A percentile compares a stretch with the other conserved stretches of the same genome.
Evolutionary conservation across 2,329 filamentous ascomycete species (phyloP).

Genomic region (Aureobasidium uvarum): DNA sequence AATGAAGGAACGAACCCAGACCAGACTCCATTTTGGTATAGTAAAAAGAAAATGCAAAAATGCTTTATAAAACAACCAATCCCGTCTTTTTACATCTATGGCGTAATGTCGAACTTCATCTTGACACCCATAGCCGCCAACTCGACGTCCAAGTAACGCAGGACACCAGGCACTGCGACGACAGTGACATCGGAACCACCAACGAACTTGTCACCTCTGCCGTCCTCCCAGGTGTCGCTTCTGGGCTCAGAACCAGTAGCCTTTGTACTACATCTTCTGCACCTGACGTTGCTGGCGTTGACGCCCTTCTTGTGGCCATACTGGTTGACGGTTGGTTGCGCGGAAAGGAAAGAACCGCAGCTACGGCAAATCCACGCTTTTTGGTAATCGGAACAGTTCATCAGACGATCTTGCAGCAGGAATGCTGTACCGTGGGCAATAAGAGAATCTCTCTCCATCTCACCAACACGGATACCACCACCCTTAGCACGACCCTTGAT

Average conservation of each 20-base stretch:
- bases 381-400: constrained; percentile 96
- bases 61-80: not conserved
- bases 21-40: constrained; percentile 26
- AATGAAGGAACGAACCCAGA: not conserved
- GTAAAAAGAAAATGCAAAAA: constrained; percentile 20
- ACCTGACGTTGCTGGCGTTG: constrained; percentile 35
- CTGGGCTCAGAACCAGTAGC: constrained; percentile 35
- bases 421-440: constrained; percentile 95
- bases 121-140: constrained; percentile 94
- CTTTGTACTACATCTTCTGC: constrained; percentile 40
- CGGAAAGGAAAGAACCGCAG: constrained; percentile 88
- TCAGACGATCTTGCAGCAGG: constrained; percentile 86
- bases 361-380: constrained; percentile 83
- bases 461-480: constrained; percentile 97
- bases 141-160: constrained; percentile 93
- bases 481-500: constrained; percentile 96
- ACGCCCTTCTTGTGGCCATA: constrained; percentile 38
- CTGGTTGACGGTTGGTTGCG: constrained; percentile 68
- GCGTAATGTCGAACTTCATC: constrained; percentile 81
- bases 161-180: constrained; percentile 86
- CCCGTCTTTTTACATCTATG: constrained; percentile 34
- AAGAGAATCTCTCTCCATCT: constrained; percentile 97
- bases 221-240: constrained; percentile 82
- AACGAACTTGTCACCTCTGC: constrained; percentile 75
- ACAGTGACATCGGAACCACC: constrained; percentile 89